Evolutionary conservation across 1,284 basidiomycete species (phyloP), one percentile per base, ranked within the genome.

Genomic region (Tilletia indica): DNA sequence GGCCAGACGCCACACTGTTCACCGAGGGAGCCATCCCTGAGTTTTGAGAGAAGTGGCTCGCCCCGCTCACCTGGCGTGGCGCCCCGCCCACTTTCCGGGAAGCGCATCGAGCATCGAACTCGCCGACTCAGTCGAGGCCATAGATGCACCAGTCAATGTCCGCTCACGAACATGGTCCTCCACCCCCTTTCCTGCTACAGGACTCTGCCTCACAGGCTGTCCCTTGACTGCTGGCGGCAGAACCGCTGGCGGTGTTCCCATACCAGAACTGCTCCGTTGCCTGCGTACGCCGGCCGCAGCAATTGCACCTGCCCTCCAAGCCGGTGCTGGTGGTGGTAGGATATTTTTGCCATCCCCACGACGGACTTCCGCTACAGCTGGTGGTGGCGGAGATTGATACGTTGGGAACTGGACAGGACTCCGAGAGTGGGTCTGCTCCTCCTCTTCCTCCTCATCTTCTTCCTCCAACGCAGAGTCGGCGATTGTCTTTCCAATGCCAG

Each of bases 251-350:
- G 42, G 42, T 14, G 42, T 8, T 54, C 51, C 51, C n/a, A 31
- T 6, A 8, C 25, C 8, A 2, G 51, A 8, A 31, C 58, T 63
- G 21, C 25, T 36, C 25, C 58, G 58, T 11, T 63, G 31, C 21
- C 58, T 16, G 9, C 58, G 58, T 11, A 63, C 58, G 2, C 58
- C 58, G 9, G 58, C 21, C 2, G 58, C 58, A 63, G 58, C 58
- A 8, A 63, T 63, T 8, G 58, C 16, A 34, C 58, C 58, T 16
- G 58, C 58, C 14, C 58, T 25, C 58, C 58, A 63, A 34, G 58
- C 58, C 58, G 58, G 25, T 5, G 58, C 25, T 16, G 58, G 8
- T 9, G 58, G 58, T 38, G 14, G 14, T 9, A 63, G 36, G n/a
- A 63, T 54, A 19, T 25, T 54, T 8, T 19, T 54, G 11, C 11